Percentiles rank a stretch among this genome's conserved stretches.
Evolutionary conservation across 495 filamentous ascomycete species (phyloP).

Genomic region (Lasiosphaeris hirsuta): DNA sequence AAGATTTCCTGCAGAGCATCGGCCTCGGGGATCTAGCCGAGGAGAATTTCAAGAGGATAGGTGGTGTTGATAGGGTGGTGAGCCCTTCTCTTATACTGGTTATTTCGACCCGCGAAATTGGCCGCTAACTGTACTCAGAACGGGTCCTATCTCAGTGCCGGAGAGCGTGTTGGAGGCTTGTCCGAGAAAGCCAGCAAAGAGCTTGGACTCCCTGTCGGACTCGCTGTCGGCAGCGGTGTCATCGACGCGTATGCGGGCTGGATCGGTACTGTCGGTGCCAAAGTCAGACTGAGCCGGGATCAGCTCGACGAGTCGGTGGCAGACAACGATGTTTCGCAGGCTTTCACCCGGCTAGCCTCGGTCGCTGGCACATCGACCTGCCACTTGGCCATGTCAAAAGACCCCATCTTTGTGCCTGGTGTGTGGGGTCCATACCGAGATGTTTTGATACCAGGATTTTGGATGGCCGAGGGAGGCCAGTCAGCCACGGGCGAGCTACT

Average conservation of each 20-base stretch:
- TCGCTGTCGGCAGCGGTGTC: conserved; percentile 90
- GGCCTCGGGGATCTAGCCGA: conserved; percentile 77
- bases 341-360: conserved; percentile 90
- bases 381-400: conserved; percentile 89
- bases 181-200: conserved; percentile 79
- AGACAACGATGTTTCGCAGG: conserved; percentile 79
- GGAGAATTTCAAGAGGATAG: conserved; percentile 86
- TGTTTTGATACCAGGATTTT: conserved; percentile 83
- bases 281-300: conserved; percentile 66
- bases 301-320: conserved; percentile 56
- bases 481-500: conserved; percentile 92
- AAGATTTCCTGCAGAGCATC: conserved; percentile 82
- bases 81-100: conserved; percentile 41
- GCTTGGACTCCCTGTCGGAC: conserved; percentile 80
- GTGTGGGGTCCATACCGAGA: conserved; percentile 97
- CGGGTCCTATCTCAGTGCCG: conserved; percentile 82
- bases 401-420: conserved; percentile 86
- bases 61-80: conserved; percentile 91
- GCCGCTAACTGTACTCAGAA: conserved; percentile 55
- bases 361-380: conserved; percentile 97
- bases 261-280: conserved; percentile 97
- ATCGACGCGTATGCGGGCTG: conserved; percentile 98
- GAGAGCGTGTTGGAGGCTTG: conserved; percentile 80
- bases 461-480: conserved; percentile 97
- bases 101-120: conserved; percentile 4